These are phyloP conservation scores for Thelephora aurantiotincta DNA, from an alignment of 768 basidiomycete species.

Conservation along the genomic window DNA sequence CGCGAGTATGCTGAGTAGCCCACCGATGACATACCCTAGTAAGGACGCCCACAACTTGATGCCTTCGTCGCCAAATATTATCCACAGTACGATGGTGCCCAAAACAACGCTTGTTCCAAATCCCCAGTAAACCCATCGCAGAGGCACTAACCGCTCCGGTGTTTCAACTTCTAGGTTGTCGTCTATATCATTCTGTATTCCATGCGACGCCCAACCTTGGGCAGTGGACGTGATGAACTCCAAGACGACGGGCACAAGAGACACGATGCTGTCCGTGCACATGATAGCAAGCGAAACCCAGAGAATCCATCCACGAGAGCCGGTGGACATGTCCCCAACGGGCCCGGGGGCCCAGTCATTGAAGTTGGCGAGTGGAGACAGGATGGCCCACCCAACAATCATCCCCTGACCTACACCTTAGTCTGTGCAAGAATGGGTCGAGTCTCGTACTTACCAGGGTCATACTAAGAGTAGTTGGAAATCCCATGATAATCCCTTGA, in stretches of 20 bases:
- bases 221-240: constrained; percentile 27
- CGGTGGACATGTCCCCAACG: constrained; percentile 73
- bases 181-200: constrained; percentile 16
- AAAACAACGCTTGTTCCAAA: constrained; percentile 41
- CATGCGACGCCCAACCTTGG: neutral
- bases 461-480: constrained; percentile 90
- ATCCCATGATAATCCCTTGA: constrained; percentile 92
- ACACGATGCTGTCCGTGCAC: constrained; percentile 84
- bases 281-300: constrained; percentile 94
- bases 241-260: constrained; percentile 60
- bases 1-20: constrained; percentile 81
- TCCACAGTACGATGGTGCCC: constrained; percentile 75
- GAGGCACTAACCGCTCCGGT: constrained; percentile 69
- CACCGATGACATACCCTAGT: constrained; percentile 71
- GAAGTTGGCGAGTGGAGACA: constrained; percentile 78
- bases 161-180: constrained; percentile 64
- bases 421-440: neutral
- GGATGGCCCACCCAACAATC: constrained; percentile 89
- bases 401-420: constrained; percentile 47
- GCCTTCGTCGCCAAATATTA: constrained; percentile 80
- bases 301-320: constrained; percentile 94
- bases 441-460: constrained; percentile 41
- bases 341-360: constrained; percentile 89
- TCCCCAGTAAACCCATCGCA: constrained; percentile 62
- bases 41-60: constrained; percentile 94